Conservation (phyloP, 768 basidiomycete genomes). For the Boletus tylopilopsis region DNA sequence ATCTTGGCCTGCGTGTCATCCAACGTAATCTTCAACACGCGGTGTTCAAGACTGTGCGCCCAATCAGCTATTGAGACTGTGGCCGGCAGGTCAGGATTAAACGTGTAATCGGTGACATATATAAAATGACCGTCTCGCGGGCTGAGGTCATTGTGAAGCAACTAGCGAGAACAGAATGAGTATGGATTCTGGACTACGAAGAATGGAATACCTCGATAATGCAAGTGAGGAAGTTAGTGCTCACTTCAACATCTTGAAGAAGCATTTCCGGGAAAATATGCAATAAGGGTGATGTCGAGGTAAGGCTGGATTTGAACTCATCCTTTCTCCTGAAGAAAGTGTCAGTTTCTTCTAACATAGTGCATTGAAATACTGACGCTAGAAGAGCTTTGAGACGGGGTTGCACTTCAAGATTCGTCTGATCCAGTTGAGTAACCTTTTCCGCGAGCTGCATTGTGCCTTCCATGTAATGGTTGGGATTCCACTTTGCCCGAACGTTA, state of each 20-base stretch:
- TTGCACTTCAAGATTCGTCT: constrained; percentile 33
- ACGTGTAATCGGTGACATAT: constrained; percentile 66
- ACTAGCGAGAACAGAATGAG: constrained; percentile 30
- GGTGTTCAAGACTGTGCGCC: constrained; percentile 45
- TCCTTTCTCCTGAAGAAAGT: constrained; percentile 45
- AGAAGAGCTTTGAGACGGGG: constrained; percentile 47
- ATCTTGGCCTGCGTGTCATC: constrained; percentile 44
- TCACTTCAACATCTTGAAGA: constrained; percentile 44
- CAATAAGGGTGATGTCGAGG: constrained; percentile 22
- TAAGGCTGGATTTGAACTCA: constrained; percentile 25
- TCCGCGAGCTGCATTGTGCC: constrained; percentile 45
- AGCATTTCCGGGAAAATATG: constrained; percentile 41
- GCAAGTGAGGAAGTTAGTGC: constrained; percentile 47
- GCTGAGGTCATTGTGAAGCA: constrained; percentile 40
- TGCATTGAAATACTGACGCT: constrained; percentile 36
- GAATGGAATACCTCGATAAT: constrained; percentile 49
- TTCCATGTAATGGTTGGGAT: constrained; percentile 42
- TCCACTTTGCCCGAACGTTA: constrained; percentile 47
- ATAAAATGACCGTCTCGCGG: constrained; percentile 36
- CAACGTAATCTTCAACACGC: constrained; percentile 49
- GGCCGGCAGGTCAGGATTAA: constrained; percentile 40
- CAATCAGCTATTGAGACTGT: constrained; percentile 31
- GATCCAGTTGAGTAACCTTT: constrained; percentile 45
- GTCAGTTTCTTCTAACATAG: constrained; percentile 3
- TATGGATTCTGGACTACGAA: not conserved